Base-by-base conservation (phyloP, 176 grass and related monocot genomes). In the Hsuehochloa calcarea region DNA sequence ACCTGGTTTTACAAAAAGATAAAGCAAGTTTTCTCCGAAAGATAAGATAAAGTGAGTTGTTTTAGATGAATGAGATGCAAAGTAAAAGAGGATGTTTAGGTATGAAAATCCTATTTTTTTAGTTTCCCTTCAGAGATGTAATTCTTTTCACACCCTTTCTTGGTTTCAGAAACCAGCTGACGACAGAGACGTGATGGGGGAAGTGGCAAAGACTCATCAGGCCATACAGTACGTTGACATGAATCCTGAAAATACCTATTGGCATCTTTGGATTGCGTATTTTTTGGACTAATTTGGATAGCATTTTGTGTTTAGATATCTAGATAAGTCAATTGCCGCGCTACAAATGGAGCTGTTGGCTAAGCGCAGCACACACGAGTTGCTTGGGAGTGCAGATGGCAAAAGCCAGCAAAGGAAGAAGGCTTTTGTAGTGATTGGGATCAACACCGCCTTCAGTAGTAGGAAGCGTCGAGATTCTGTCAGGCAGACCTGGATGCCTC, bases 361-460 rank as follows among this genome's bases (percentile, higher is more conserved):
- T 13, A 93, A 90, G 90, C 91, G 93, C 85, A 98, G 88, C 55
- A 84, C 50, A n/a, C 81, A 83, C 9, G 96, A 89, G 83, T 78
- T 98, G 34, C 77, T 52, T 46, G 87, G 81, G 25, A 80, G 51
- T 71, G 26, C 38, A 14, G 82, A 80, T 74, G 86, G 80, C 14
- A 68, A 41, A 35, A 65, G 63, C 16, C 65, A 68, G 58, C 67
- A 88, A 15, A 94, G 82, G 88, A 95, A 89, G 67, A 98, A 90
- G 47, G 91, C 84, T 47, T 94, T 92, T 84, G 88, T 91, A 3
- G 91, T 95, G 59, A 95, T 98, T 58, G 96, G 93, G 82, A 84
- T 98, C 59, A 98, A 98, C 46, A 98, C 96, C 2, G 96, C 96
- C 41, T 98, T 98, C 89, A 98, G 89, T 65, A 98, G 96, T 83